phyloP scores from a whole-genome alignment of 257 asterid species.

The Buddleja alternifolia region DNA sequence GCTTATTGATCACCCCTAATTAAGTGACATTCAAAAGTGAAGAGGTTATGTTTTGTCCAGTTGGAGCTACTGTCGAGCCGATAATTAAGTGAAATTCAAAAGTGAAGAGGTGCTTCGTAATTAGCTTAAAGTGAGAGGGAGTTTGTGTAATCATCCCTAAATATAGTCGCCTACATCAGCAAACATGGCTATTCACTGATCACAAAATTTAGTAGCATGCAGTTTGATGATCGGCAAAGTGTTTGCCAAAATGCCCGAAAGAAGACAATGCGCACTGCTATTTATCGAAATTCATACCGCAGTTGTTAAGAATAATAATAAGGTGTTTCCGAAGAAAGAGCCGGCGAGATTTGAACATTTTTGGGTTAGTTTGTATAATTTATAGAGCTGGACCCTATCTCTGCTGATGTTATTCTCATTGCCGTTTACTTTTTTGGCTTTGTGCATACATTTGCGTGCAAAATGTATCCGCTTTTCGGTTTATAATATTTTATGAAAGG shows the following conservation, averaged over 20 bases:
- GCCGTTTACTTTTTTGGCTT: constrained; percentile 19
- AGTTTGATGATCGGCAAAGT: background rate
- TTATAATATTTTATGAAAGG: background rate
- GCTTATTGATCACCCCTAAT: too few species aligned
- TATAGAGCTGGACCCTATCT: background rate
- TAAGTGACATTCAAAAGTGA: too few species aligned
- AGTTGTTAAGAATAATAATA: background rate
- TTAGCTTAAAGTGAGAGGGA: too few species aligned
- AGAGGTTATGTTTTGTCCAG: too few species aligned
- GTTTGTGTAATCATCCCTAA: too few species aligned
- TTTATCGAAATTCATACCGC: background rate
- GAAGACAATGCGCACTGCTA: constrained; percentile 1
- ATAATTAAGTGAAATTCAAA: too few species aligned
- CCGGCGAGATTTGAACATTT: background rate
- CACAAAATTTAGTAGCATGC: too few species aligned
- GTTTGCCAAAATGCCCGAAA: constrained; percentile 22
- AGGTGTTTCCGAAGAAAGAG: background rate
- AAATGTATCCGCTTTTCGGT: background rate
- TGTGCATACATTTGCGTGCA: background rate
- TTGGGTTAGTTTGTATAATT: background rate
- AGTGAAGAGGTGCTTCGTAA: too few species aligned
- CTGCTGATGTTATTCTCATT: background rate
- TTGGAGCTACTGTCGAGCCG: too few species aligned
- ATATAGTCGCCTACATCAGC: too few species aligned
- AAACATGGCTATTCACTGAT: too few species aligned